Percentiles rank a stretch among this genome's conserved stretches.
Evolutionary conservation across 192 early-diverging fungal species (phyloP).

Genomic region (Bifiguratus adelaidae): DNA sequence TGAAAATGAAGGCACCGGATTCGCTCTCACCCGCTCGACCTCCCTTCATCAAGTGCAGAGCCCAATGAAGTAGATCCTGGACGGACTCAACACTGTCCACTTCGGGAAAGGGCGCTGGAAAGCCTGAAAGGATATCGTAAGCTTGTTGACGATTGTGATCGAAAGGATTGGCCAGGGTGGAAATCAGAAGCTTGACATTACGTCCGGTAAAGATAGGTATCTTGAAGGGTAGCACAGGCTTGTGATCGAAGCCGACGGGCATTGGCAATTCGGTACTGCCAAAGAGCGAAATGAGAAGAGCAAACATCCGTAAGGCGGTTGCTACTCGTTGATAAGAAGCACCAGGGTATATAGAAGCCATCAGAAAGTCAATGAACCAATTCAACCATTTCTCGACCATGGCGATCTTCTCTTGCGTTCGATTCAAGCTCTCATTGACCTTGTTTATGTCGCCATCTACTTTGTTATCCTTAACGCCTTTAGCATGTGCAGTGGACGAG

Average conservation of each 20-base stretch:
- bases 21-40: slow-evolving; percentile 72
- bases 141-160: slow-evolving; percentile 67
- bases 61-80: slow-evolving; percentile 44
- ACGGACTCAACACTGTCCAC: slow-evolving; percentile 30
- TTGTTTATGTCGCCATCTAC: slow-evolving; percentile 10
- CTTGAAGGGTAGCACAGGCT: slow-evolving; percentile 40
- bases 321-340: slow-evolving; percentile 60
- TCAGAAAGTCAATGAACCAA: slow-evolving; percentile 46
- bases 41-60: slow-evolving; percentile 47
- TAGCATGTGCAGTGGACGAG: slow-evolving; percentile 12
- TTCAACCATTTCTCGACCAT: slow-evolving; percentile 40
- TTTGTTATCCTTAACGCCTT: slow-evolving; percentile 10
- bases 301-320: slow-evolving; percentile 42
- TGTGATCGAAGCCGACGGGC: slow-evolving; percentile 26
- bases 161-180: slow-evolving; percentile 54
- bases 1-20: slow-evolving; percentile 69
- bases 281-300: slow-evolving; percentile 35
- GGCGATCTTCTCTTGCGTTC: slow-evolving; percentile 27
- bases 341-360: slow-evolving; percentile 61
- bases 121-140: slow-evolving; percentile 55
- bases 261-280: slow-evolving; percentile 34
- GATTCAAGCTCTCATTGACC: too few relatives aligned
- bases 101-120: slow-evolving; percentile 55
- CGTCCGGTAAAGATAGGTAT: slow-evolving; percentile 29
- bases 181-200: slow-evolving; percentile 43